These are phyloP conservation scores for Paulownia fortunei DNA, from an alignment of 257 asterid species.

Conservation along the genomic window DNA sequence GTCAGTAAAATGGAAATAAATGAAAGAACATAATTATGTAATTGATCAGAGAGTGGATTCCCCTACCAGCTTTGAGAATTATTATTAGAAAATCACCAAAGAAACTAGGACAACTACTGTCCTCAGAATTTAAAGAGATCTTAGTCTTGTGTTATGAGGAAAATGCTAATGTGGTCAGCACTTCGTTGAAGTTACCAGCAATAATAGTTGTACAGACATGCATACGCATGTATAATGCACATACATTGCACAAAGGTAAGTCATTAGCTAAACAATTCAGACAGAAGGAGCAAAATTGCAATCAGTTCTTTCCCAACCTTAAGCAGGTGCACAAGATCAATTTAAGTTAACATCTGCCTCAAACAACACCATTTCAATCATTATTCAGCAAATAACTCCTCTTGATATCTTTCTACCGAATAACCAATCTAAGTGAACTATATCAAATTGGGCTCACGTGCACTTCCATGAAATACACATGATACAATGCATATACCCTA, in stretches of 20 bases:
- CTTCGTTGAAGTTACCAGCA: neutral
- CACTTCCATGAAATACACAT: neutral
- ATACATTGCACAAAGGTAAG: no score
- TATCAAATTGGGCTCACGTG: neutral
- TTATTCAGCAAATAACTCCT: neutral
- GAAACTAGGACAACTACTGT: neutral
- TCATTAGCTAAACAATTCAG: neutral
- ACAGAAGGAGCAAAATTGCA: neutral
- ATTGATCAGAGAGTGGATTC: neutral
- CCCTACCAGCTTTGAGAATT: no score
- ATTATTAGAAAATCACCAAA: no score
- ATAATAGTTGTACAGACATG: neutral
- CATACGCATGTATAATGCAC: neutral
- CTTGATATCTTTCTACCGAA: neutral
- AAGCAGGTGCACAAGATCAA: neutral
- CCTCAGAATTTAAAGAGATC: neutral
- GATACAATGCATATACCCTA: neutral
- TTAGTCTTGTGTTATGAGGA: neutral
- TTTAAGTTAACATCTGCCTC: neutral
- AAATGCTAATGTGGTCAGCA: neutral
- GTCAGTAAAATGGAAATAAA: neutral
- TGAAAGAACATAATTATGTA: neutral
- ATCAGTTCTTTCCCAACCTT: neutral
- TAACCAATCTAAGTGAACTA: neutral
- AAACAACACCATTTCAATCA: slow-evolving; percentile 7